Percentiles rank a stretch among this genome's conserved stretches.
Conservation (phyloP, 2,329 filamentous ascomycete species). For the Neonectria hederae region DNA sequence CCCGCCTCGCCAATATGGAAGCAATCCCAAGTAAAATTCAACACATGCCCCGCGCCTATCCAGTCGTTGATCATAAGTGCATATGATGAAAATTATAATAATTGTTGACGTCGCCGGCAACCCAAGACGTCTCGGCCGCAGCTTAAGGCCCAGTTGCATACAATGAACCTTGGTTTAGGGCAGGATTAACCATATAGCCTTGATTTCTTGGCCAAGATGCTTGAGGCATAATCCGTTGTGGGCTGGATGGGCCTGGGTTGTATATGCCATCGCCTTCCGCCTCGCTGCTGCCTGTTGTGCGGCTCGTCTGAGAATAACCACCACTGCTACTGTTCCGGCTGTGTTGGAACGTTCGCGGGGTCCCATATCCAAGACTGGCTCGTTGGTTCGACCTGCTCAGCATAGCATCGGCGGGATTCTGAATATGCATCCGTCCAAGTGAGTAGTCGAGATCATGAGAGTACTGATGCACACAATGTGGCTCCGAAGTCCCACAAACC, state of each 20-base stretch:
- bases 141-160: slow-evolving; percentile 36
- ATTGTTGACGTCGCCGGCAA: background rate
- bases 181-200: slow-evolving; percentile 30
- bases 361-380: slow-evolving; percentile 45
- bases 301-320: slow-evolving; percentile 48
- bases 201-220: slow-evolving; percentile 36
- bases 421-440: slow-evolving; percentile 37
- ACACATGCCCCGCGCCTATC: slow-evolving; percentile 1
- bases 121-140: background rate
- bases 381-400: slow-evolving; percentile 21
- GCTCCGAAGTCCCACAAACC: slow-evolving; percentile 57
- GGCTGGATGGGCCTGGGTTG: slow-evolving; percentile 33
- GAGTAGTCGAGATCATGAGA: slow-evolving; percentile 45
- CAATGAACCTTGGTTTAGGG: slow-evolving; percentile 27
- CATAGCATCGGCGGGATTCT: slow-evolving; percentile 21
- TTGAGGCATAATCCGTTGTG: slow-evolving; percentile 33
- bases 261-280: slow-evolving; percentile 37
- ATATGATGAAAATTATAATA: background rate
- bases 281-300: slow-evolving; percentile 46
- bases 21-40: slow-evolving; percentile 4
- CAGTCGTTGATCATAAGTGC: slow-evolving; percentile 8
- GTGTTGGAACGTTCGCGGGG: slow-evolving; percentile 42
- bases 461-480: slow-evolving; percentile 65
- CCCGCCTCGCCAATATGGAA: slow-evolving; percentile 1
- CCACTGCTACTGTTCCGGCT: slow-evolving; percentile 48